These are phyloP conservation scores for Colletotrichum plurivorum DNA, from an alignment of 2,329 filamentous ascomycete genomes.

Conservation along the genomic window DNA sequence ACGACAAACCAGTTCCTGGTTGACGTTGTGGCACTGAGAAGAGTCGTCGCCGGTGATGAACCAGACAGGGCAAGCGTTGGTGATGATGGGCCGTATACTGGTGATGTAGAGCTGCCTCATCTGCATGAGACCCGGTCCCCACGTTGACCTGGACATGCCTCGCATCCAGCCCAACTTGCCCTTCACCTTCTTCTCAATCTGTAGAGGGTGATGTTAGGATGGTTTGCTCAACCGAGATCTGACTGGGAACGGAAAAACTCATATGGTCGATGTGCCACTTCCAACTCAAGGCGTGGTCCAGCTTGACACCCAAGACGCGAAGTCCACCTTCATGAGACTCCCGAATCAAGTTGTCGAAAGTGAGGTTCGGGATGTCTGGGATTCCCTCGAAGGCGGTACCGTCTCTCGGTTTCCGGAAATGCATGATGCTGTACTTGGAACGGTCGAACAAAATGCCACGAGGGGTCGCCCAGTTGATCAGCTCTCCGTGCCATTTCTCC, in stretches of 20 bases:
- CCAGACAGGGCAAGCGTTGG: slow-evolving; percentile 4
- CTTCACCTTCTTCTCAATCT: background rate
- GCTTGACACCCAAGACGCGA: slow-evolving; percentile 1
- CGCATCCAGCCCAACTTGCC: background rate
- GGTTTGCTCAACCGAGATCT: too few relatives aligned
- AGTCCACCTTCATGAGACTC: background rate
- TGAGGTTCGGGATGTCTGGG: background rate
- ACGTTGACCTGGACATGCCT: background rate
- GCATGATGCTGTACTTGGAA: slow-evolving; percentile 7
- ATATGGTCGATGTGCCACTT: slow-evolving; percentile 8
- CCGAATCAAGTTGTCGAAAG: background rate
- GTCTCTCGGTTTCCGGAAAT: background rate
- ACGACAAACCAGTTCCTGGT: background rate
- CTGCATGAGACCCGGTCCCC: background rate
- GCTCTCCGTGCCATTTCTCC: background rate
- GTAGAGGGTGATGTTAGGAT: too few relatives aligned
- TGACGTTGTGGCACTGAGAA: too few relatives aligned
- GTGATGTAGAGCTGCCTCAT: slow-evolving; percentile 1
- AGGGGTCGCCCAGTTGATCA: slow-evolving; percentile 3
- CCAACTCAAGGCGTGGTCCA: slow-evolving; percentile 5
- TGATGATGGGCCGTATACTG: slow-evolving; percentile 12
- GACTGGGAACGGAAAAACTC: too few relatives aligned
- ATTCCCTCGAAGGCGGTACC: background rate
- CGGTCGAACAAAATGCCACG: slow-evolving; percentile 6
- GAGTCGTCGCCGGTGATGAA: too few relatives aligned